Percentiles rank a stretch among this genome's conserved stretches.
These are phyloP conservation scores for Scolecobasidium constrictum DNA, from an alignment of 2,329 filamentous ascomycete species.

Conservation along the genomic window DNA sequence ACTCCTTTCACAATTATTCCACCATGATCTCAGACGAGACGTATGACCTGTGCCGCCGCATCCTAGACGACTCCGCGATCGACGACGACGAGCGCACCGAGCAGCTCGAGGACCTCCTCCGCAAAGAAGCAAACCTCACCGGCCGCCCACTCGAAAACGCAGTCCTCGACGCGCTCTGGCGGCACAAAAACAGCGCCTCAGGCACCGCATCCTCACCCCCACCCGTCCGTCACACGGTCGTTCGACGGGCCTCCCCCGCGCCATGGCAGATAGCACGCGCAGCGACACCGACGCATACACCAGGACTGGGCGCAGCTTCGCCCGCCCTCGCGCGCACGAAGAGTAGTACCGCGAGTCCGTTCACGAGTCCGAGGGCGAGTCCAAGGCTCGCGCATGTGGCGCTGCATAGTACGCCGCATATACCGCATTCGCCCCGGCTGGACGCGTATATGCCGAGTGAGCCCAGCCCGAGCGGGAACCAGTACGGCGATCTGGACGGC, in stretches of 20 bases:
- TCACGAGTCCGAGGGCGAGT: conserved; percentile 86
- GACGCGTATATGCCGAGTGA: conserved; percentile 90
- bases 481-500: conserved; percentile 80
- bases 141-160: conserved; percentile 78
- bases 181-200: conserved; percentile 51
- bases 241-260: conserved; percentile 83
- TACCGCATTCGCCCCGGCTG: conserved; percentile 86
- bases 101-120: conserved; percentile 75
- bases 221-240: conserved; percentile 75
- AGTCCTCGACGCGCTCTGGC: conserved; percentile 83
- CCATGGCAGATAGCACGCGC: conserved; percentile 74
- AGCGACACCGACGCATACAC: conserved; percentile 69
- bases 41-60: conserved; percentile 81
- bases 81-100: conserved; percentile 96
- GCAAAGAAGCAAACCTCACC: conserved; percentile 62
- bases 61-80: conserved; percentile 70
- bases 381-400: conserved; percentile 74
- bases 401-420: conserved; percentile 56
- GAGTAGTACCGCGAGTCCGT: conserved; percentile 73
- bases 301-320: conserved; percentile 63
- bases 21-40: conserved; percentile 86
- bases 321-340: conserved; percentile 67
- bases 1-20: too few relatives aligned
- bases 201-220: conserved; percentile 63
- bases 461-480: conserved; percentile 65